Evolutionary conservation across 2,329 filamentous ascomycete species (phyloP), one percentile per base, ranked within the genome.

Genomic region (Leptographium wingfieldii): DNA sequence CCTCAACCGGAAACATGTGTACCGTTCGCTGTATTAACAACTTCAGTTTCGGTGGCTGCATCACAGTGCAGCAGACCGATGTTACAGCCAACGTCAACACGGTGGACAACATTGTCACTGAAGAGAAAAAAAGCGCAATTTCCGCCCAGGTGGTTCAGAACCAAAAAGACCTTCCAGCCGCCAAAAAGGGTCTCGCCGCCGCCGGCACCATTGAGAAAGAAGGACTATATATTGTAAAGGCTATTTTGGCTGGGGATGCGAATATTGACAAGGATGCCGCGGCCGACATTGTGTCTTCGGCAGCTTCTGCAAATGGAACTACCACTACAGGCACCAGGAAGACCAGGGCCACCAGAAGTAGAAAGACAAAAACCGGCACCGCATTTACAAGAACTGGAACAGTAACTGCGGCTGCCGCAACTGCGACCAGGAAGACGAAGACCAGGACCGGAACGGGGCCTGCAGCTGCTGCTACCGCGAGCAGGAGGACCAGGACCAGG

Each of bases 11-110:
- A 19, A 59, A 59, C 25, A 49, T 59, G 38, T 59, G 58, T 43
- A 59, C 58, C 14, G 58, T 59, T n/a, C 58, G 58, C 52, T 59
- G 58, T 22, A 31, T 56, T 38, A 59, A 59, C 33, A 48, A 6
- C 43, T 33, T 40, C 10, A 43, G 25, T 53, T 59, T 59, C 43
- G 58, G 58, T 19, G 58, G 58, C 40, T 59, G 58, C 33, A 49
- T 59, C 29, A 38, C 58, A 6, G 53, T 59, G 19, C 27, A 35
- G 27, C 58, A 59, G 58, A 56, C 53, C 29, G 58, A 59, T 9
- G 40, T 56, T 19, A 40, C 43, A 4, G 25, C 16, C 52, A 56
- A 56, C 25, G 52, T 56, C n/a, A 59, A 59, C 33, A 56, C 38
- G 31, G 40, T 52, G 5, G 16, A 27, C 53, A 56, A 38, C 43